These are phyloP conservation scores for Chernovozyma sophiae-reginae DNA, from an alignment of 1,139 yeast genomes.

Conservation along the genomic window DNA sequence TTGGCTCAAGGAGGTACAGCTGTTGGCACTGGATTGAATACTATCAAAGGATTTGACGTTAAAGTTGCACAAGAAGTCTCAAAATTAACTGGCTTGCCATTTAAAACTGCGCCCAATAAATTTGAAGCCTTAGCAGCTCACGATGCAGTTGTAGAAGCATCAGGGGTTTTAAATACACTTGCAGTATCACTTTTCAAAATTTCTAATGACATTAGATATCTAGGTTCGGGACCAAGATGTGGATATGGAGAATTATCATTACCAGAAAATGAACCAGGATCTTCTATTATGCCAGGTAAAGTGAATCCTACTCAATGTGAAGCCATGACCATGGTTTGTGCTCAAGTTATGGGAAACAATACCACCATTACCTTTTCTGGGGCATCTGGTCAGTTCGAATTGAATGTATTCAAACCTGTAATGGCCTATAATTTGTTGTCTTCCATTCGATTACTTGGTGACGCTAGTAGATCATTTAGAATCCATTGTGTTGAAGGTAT, in stretches of 20 bases:
- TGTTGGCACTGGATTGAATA: slow-evolving; percentile 93
- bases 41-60: slow-evolving; percentile 76
- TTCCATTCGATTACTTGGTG: slow-evolving; percentile 77
- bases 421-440: slow-evolving; percentile 80
- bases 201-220: slow-evolving; percentile 90
- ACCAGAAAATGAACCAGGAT: slow-evolving; percentile 97
- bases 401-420: slow-evolving; percentile 92
- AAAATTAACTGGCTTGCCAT: slow-evolving; percentile 73
- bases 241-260: slow-evolving; percentile 89
- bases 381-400: slow-evolving; percentile 93
- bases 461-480: slow-evolving; percentile 80
- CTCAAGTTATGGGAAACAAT: slow-evolving; percentile 93
- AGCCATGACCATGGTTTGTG: slow-evolving; percentile 92
- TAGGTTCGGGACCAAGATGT: slow-evolving; percentile 96
- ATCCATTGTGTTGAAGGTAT: slow-evolving; percentile 88
- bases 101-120: slow-evolving; percentile 90
- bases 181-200: slow-evolving; percentile 87
- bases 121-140: slow-evolving; percentile 96
- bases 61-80: slow-evolving; percentile 73
- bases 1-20: slow-evolving; percentile 98
- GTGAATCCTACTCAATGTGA: slow-evolving; percentile 97
- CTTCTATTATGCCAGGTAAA: slow-evolving; percentile 97
- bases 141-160: slow-evolving; percentile 90
- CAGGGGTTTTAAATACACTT: slow-evolving; percentile 88
- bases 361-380: slow-evolving; percentile 88